phyloP scores from a whole-genome alignment of 495 filamentous ascomycete species.

The Chaetomidium leptoderma region DNA sequence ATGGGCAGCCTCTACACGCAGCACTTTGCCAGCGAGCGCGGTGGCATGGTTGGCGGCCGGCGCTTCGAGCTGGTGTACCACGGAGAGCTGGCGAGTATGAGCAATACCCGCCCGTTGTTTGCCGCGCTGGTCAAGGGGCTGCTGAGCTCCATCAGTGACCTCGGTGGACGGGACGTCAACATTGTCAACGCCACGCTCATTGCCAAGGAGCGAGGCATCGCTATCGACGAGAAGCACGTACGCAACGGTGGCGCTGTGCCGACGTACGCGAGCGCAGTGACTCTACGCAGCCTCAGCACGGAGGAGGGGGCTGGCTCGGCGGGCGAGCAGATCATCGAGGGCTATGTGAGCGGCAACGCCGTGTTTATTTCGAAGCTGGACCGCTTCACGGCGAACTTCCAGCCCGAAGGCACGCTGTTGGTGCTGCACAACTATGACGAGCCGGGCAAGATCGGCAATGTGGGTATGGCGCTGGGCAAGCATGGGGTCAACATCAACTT shows the following conservation, averaged over 20 bases:
- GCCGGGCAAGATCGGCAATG: slow-evolving; percentile 68
- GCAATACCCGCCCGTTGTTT: slow-evolving; percentile 65
- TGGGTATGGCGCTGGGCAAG: slow-evolving; percentile 57
- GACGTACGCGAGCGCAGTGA: slow-evolving; percentile 60
- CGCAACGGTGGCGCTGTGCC: slow-evolving; percentile 48
- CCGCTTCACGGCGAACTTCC: slow-evolving; percentile 59
- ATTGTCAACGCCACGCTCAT: slow-evolving; percentile 69
- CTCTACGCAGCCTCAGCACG: slow-evolving; percentile 38
- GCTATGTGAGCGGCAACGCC: slow-evolving; percentile 55
- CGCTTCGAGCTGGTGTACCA: slow-evolving; percentile 67
- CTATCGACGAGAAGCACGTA: slow-evolving; percentile 60
- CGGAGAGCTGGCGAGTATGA: slow-evolving; percentile 57
- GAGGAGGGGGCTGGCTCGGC: slow-evolving; percentile 25
- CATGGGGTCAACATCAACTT: slow-evolving; percentile 65
- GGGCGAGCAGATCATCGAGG: slow-evolving; percentile 56
- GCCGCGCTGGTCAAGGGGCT: slow-evolving; percentile 67
- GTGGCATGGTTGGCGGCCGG: slow-evolving; percentile 42
- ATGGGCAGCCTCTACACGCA: slow-evolving; percentile 69
- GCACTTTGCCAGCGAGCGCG: slow-evolving; percentile 48
- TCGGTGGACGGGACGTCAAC: slow-evolving; percentile 61
- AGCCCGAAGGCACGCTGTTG: slow-evolving; percentile 59
- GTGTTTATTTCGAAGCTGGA: slow-evolving; percentile 62
- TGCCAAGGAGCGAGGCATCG: slow-evolving; percentile 63
- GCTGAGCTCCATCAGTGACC: slow-evolving; percentile 53
- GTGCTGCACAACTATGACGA: slow-evolving; percentile 68